Percentiles rank a stretch among this genome's conserved stretches.
phyloP scores from a whole-genome alignment of 495 filamentous ascomycete genomes.

The Aspergillus incahuasiensis region DNA sequence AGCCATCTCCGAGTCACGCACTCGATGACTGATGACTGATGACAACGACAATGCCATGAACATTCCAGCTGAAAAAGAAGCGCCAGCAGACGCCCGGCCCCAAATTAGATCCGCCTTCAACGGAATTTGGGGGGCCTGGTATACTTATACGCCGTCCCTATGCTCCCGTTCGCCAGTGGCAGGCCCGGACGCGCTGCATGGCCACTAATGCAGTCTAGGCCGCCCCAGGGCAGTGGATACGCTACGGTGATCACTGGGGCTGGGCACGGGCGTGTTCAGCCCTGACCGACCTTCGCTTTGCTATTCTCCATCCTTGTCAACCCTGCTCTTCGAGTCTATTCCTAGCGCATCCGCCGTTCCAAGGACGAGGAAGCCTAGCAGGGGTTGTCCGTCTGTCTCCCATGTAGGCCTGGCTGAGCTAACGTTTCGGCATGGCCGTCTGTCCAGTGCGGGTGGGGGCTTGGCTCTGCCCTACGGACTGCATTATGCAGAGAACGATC shows the following conservation, averaged over 20 bases:
- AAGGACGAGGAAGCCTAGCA: not conserved
- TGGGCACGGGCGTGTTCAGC: not conserved
- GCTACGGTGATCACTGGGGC: not conserved
- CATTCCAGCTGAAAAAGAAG: slow-evolving; percentile 2
- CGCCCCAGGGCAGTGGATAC: not conserved
- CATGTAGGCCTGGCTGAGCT: not conserved
- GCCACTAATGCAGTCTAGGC: not conserved
- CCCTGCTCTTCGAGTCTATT: too few relatives aligned
- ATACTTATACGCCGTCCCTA: not conserved
- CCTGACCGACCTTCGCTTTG: not conserved
- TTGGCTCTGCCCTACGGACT: not conserved
- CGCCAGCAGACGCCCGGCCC: not conserved
- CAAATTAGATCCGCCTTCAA: not conserved
- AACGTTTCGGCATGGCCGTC: not conserved
- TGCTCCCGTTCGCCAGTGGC: not conserved
- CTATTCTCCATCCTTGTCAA: too few relatives aligned
- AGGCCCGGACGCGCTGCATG: not conserved
- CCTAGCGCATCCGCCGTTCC: not conserved
- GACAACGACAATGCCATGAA: not conserved
- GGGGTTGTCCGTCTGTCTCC: not conserved
- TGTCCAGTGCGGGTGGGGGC: not conserved
- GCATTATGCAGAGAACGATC: not conserved
- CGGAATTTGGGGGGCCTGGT: not conserved
- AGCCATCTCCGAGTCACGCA: too few relatives aligned
- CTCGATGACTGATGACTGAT: not conserved